Conservation (phyloP, 2,329 filamentous ascomycete genomes). For the Colletotrichum sp. region DNA sequence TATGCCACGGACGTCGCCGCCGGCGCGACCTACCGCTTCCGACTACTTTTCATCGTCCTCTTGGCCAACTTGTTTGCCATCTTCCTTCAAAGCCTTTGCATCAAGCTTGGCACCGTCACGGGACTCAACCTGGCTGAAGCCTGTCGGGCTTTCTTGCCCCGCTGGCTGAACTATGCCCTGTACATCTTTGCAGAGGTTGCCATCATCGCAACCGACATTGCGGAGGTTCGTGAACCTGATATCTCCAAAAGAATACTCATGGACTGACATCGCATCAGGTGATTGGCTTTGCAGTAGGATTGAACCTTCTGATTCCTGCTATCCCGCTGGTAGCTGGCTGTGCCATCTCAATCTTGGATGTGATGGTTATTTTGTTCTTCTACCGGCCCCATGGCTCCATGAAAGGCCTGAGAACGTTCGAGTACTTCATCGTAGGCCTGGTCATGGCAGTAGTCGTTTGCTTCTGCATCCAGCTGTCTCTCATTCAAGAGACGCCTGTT, state of each 20-base stretch:
- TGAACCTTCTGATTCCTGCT: constrained; percentile 68
- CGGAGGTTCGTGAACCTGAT: constrained; percentile 52
- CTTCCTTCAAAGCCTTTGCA: constrained; percentile 70
- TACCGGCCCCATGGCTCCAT: constrained; percentile 66
- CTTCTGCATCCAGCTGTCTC: constrained; percentile 72
- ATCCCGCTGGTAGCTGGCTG: constrained; percentile 72
- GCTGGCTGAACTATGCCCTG: constrained; percentile 67
- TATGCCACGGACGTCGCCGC: constrained; percentile 75
- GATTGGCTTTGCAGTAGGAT: constrained; percentile 73
- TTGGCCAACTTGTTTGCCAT: constrained; percentile 76
- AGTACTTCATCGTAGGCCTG: constrained; percentile 66
- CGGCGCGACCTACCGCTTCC: constrained; percentile 69
- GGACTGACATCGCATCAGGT: constrained; percentile 45
- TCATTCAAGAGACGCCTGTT: constrained; percentile 60
- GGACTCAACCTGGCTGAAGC: constrained; percentile 71
- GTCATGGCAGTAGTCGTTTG: constrained; percentile 74
- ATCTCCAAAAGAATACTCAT: accelerated
- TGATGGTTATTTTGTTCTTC: constrained; percentile 71
- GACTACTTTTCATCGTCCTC: constrained; percentile 71
- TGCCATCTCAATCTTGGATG: constrained; percentile 71
- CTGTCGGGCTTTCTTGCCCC: constrained; percentile 68
- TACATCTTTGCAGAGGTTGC: constrained; percentile 70
- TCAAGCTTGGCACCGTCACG: constrained; percentile 73
- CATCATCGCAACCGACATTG: constrained; percentile 75
- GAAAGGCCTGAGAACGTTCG: constrained; percentile 66